Evolutionary conservation across 768 basidiomycete genomes (phyloP), one percentile per base, ranked within the genome.

Genomic region (Macrolepiota fuliginosa): DNA sequence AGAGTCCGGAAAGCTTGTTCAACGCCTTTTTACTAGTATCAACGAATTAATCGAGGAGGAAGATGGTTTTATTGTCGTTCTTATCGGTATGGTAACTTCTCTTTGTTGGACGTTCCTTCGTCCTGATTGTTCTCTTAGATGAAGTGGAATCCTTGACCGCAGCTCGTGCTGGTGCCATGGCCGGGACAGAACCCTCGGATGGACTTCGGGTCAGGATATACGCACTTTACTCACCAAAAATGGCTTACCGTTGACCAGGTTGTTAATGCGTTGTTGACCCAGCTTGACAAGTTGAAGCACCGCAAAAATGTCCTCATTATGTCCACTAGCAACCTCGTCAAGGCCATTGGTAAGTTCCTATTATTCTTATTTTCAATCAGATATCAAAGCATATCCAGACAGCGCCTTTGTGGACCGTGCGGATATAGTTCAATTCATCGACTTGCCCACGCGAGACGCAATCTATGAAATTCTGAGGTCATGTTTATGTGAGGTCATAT

Each of bases 1-100:
- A 0, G 97, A 99, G 71, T 97, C 95, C 0, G 97, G 97, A 15
- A 99, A 99, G 73, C 86, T 99, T 29, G 97, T 99, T 1, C 96
- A 98, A 69, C 85, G 91, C 51, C 79, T 99, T 17, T 99, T 98
- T 71, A 84, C 81, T 40, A 91, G 83, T 62, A 94, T 99, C 60
- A 91, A 83, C 40, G 95, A 97, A 65, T 82, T 98, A 74, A 89
- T 92, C 0, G 95, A 97, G 54, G 95, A 98, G 67, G 92, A 96
- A 64, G 87, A 89, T 60, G 85, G 86, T 15, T 98, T 99, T 68
- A 88, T 99, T 2, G 88, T 97, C 3, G 93, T 99, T 17, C 81
- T 99, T 46, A 99, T 99, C 60, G 96, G 96, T 90, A 58, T 40
- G n/a, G 9, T 54, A 22, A 29, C 22, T 10, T 49, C 46, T 15